Conservation (phyloP, 176 grass and related monocot species). For the Triticum dicoccoides region DNA sequence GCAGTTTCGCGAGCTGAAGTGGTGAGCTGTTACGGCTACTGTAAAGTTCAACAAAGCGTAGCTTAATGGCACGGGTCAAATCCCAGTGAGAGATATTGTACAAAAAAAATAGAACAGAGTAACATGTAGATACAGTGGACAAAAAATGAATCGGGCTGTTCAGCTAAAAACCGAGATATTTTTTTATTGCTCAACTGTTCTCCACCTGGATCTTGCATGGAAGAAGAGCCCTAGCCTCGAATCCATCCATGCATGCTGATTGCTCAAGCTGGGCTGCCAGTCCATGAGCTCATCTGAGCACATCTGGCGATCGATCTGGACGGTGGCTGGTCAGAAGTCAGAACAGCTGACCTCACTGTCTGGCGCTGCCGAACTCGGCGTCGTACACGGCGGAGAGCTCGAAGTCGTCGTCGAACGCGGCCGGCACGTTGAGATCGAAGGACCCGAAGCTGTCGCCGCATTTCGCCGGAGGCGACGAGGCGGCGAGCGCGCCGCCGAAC, state of each 20-base stretch:
- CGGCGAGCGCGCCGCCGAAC: neutral
- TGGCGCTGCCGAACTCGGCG: constrained; percentile 46
- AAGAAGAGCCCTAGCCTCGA: neutral
- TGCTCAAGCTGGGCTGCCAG: neutral
- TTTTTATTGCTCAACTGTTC: constrained; percentile 16
- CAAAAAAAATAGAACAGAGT: too few relatives aligned
- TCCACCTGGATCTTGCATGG: constrained; percentile 29
- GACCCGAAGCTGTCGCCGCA: constrained; percentile 41
- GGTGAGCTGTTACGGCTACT: neutral
- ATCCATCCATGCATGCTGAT: neutral
- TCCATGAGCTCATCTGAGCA: neutral
- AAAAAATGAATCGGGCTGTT: constrained; percentile 32
- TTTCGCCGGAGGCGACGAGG: constrained; percentile 21
- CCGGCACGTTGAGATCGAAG: constrained; percentile 86
- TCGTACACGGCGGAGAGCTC: constrained; percentile 91
- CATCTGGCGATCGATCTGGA: neutral
- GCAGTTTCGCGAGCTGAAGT: neutral
- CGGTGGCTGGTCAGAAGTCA: neutral
- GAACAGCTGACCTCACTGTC: constrained; percentile 22
- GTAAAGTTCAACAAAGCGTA: constrained; percentile 10
- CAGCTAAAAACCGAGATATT: neutral
- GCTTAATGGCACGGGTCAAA: constrained; percentile 9
- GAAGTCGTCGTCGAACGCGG: constrained; percentile 68
- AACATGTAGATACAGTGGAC: constrained; percentile 14
- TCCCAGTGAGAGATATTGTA: too few relatives aligned